phyloP scores from a whole-genome alignment of 768 basidiomycete species.

The Mrakia blollopis region DNA sequence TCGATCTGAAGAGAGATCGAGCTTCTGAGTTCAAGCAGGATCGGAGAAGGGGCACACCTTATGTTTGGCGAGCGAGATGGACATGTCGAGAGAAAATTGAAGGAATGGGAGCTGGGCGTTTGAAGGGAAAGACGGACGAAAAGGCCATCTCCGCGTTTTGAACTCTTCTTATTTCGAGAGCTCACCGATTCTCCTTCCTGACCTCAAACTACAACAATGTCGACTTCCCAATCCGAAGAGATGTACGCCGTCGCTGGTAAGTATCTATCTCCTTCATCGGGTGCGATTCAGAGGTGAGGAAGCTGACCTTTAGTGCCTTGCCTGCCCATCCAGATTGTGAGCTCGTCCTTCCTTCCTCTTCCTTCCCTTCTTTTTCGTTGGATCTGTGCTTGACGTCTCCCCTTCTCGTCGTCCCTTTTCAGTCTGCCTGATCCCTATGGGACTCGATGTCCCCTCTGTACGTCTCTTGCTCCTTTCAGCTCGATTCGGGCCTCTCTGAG shows the following conservation, averaged over 20 bases:
- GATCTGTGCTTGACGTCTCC: background rate
- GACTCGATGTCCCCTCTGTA: background rate
- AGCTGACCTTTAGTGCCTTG: background rate
- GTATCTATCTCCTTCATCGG: background rate
- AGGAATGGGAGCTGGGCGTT: background rate
- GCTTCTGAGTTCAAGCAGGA: too few species aligned
- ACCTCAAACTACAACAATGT: background rate
- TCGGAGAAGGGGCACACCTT: background rate
- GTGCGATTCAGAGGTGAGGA: background rate
- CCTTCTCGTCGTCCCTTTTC: background rate
- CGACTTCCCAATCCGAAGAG: slow-evolving; percentile 2
- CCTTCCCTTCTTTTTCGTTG: background rate
- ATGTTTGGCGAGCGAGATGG: background rate
- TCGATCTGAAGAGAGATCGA: too few species aligned
- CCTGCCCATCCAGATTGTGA: background rate
- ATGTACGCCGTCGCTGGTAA: slow-evolving; percentile 10
- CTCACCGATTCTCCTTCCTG: background rate
- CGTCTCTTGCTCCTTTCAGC: background rate
- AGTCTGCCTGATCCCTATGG: slow-evolving; percentile 12
- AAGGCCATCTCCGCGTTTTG: background rate
- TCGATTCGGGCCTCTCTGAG: background rate
- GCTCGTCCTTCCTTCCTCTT: background rate
- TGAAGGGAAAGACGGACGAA: background rate
- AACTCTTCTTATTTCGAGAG: background rate
- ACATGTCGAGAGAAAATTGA: background rate